Base-by-base conservation (phyloP, 352 stramenopile species). In the Globisporangium echinulatum region DNA sequence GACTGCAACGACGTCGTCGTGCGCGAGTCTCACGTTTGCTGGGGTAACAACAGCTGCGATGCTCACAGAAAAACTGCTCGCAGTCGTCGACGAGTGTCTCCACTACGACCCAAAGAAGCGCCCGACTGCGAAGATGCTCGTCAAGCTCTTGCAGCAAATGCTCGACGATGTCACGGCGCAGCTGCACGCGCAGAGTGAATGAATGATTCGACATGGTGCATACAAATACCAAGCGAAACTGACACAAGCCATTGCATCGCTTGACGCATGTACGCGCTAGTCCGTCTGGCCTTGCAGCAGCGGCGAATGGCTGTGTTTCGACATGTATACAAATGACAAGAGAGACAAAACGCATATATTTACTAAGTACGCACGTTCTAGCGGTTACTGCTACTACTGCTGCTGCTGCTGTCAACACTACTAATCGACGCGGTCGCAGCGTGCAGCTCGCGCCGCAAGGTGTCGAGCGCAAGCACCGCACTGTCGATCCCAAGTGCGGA, bases 51-150 rank as follows among this genome's bases (percentile, higher is more conserved):
- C 25, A 33, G 70, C 72, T 7, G 66, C 66, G 13, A 62, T 75
- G 44, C 55, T 77, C 19, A 70, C 77, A 1, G 75, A 79, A 51
- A 82, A 77, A 52, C 52, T 88, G 6, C 69, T 79, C 25, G 56
- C 62, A 5, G 57, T 71, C 6, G 79, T 90, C 48, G 62, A 78
- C 44, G 75, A 81, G 19, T 92, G 80, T 53, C 61, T 92, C 17
- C 72, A 86, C 40, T 77, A 71, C 36, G 72, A 86, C 40, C 72
- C 80, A 6, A 80, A 72, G 54, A 75, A 77, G 49, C 70, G 82
- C 0, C 78, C 75, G 19, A 85, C 70, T 2, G 75, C 76, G 14
- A 80, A 82, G 47, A 77, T 73, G 51, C 70, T 83, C n/a, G 66
- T 72, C 13, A 71, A 75, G 59, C 60, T 81, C 42, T 79, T 83